Evolutionary conservation across 305 asterid species (phyloP).

Genomic region (Fraxinus ornus): DNA sequence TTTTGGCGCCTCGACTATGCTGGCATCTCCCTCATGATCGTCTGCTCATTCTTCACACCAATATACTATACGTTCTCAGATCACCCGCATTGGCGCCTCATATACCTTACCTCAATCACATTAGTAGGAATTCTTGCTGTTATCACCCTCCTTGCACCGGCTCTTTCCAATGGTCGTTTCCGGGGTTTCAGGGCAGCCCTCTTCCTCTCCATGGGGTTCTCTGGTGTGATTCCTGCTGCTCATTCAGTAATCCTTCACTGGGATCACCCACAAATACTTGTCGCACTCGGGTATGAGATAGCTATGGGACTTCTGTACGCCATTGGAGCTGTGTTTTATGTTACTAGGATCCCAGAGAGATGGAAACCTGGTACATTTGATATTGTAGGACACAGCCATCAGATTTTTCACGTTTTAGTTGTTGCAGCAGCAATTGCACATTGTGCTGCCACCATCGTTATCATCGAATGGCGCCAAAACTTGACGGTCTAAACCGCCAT

Average conservation of each 20-base stretch:
- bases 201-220: constrained; percentile 80
- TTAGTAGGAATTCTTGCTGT: constrained; percentile 48
- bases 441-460: constrained; percentile 54
- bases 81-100: constrained; percentile 49
- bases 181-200: constrained; percentile 62
- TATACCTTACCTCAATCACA: constrained; percentile 63
- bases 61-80: constrained; percentile 66
- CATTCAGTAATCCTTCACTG: constrained; percentile 60
- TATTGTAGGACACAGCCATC: constrained; percentile 68
- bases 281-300: constrained; percentile 66
- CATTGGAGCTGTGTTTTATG: constrained; percentile 49
- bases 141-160: constrained; percentile 65
- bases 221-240: constrained; percentile 74
- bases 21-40: constrained; percentile 79
- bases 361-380: constrained; percentile 65
- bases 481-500: constrained; percentile 21
- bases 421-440: constrained; percentile 77
- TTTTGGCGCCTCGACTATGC: constrained; percentile 89
- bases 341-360: constrained; percentile 60
- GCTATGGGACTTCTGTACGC: constrained; percentile 63
- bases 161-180: constrained; percentile 48
- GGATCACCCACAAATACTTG: constrained; percentile 45
- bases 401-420: constrained; percentile 61
- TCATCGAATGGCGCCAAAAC: constrained; percentile 76
- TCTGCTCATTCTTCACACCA: constrained; percentile 77